Percentiles rank a stretch among this genome's conserved stretches.
Evolutionary conservation across 805 yeast species (phyloP).

Genomic region (Pichia manshurica): DNA sequence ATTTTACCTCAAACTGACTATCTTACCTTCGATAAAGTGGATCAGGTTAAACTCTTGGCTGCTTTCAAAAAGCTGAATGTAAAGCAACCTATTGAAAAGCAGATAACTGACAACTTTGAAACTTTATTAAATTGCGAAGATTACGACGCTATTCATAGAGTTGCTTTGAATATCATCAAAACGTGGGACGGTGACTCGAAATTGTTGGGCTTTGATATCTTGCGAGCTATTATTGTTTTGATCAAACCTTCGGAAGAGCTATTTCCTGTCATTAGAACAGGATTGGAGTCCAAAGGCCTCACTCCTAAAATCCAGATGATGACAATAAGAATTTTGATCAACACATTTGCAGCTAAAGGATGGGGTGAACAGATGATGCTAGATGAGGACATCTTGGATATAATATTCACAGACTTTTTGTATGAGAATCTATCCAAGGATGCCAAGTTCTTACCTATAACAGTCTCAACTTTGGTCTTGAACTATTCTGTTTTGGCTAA

Average conservation of each 20-base stretch:
- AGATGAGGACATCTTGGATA: slow-evolving; percentile 36
- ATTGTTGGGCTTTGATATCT: slow-evolving; percentile 54
- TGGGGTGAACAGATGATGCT: slow-evolving; percentile 45
- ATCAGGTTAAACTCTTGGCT: slow-evolving; percentile 20
- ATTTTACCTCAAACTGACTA: slow-evolving; percentile 43
- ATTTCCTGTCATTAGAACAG: slow-evolving; percentile 37
- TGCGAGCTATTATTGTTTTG: slow-evolving; percentile 44
- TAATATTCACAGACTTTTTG: slow-evolving; percentile 29
- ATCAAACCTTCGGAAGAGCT: slow-evolving; percentile 38
- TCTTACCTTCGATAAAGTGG: slow-evolving; percentile 33
- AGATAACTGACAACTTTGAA: slow-evolving; percentile 37
- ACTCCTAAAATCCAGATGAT: slow-evolving; percentile 42
- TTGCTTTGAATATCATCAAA: slow-evolving; percentile 24
- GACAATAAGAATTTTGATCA: slow-evolving; percentile 51
- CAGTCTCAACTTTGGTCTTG: slow-evolving; percentile 42
- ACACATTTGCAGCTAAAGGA: slow-evolving; percentile 39
- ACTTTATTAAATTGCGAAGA: slow-evolving; percentile 45
- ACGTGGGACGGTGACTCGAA: slow-evolving; percentile 43
- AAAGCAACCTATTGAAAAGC: slow-evolving; percentile 17
- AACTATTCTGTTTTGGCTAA: slow-evolving; percentile 40
- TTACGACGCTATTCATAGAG: slow-evolving; percentile 20
- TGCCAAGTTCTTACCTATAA: slow-evolving; percentile 33
- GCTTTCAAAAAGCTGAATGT: slow-evolving; percentile 29
- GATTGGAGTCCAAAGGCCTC: slow-evolving; percentile 29
- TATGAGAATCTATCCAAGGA: slow-evolving; percentile 15